Evolutionary conservation across 495 filamentous ascomycete species (phyloP), one percentile per base, ranked within the genome.

Genomic region (Penicillium silybi): DNA sequence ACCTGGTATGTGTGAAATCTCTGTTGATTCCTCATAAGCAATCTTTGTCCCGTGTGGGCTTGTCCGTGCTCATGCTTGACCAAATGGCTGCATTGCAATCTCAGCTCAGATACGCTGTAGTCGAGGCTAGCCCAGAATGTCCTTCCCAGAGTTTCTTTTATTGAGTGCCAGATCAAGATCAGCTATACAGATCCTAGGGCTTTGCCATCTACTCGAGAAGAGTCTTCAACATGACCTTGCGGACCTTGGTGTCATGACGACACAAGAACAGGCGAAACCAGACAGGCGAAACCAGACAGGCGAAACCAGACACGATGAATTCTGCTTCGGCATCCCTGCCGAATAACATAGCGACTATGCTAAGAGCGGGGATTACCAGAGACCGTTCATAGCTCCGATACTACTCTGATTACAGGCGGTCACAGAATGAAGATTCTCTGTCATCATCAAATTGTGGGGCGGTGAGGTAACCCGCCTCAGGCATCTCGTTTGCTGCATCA

Each of bases 381-480:
- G 35, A n/a, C 16, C 8, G 6, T 18, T n/a, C 13, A 2, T 13
- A n/a, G n/a, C n/a, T n/a, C n/a, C n/a, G n/a, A n/a, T n/a, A 38
- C 5, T n/a, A 38, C 35, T 38, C 16, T n/a, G n/a, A n/a, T n/a
- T n/a, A n/a, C 37, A 39, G n/a, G 4, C 4, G 4, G 5, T 3
- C 7, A 7, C 37, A 39, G 18, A 11, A 39, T 16, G 37, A 39
- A 19, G 37, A 39, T 3, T 4, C 5, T 18, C 16, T 6, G 37
- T 39, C 37, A 19, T 39, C 16, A 39, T 3, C 32, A 39, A 17
- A n/a, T n/a, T 15, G 51, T 41, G 46, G 41, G 54, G 54, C 54
- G 54, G 54, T 57, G 49, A 49, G 45, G 39, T 27, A 27, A 15
- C 29, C 41, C 41, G 46, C 49, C 45, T 52, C 29, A 38, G 48